A percentile compares a stretch with the other conserved stretches of the same genome.
Conservation (phyloP, 1,284 basidiomycete genomes). For the Golubevia pallescens region DNA sequence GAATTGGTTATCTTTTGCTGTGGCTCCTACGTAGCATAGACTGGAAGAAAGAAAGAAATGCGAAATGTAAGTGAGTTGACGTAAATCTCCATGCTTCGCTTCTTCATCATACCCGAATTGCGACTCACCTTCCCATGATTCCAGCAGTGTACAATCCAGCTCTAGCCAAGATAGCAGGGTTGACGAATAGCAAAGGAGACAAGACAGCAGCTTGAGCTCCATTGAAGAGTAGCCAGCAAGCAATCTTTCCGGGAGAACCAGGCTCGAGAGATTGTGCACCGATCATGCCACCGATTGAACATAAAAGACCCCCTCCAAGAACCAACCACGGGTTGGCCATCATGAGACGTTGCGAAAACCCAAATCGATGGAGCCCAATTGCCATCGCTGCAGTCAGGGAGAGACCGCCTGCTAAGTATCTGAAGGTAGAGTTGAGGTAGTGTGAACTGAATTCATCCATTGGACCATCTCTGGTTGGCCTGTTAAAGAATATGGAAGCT, state of each 20-base stretch:
- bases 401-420: slow-evolving; percentile 82
- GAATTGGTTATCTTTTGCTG: slow-evolving; percentile 83
- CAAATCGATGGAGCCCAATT: slow-evolving; percentile 77
- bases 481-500: slow-evolving; percentile 59
- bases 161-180: slow-evolving; percentile 82
- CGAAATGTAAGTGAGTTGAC: slow-evolving; percentile 51
- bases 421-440: slow-evolving; percentile 82
- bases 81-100: background rate
- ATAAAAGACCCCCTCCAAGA: slow-evolving; percentile 76
- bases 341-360: slow-evolving; percentile 80
- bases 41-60: slow-evolving; percentile 14
- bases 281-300: slow-evolving; percentile 65
- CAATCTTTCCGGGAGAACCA: slow-evolving; percentile 62
- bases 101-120: background rate
- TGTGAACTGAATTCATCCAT: slow-evolving; percentile 30
- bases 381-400: slow-evolving; percentile 79
- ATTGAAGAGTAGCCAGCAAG: slow-evolving; percentile 73
- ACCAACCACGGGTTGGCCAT: slow-evolving; percentile 83
- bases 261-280: slow-evolving; percentile 57
- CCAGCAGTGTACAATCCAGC: slow-evolving; percentile 88
- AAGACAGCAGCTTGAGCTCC: slow-evolving; percentile 80
- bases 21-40: slow-evolving; percentile 85
- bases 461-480: slow-evolving; percentile 45
- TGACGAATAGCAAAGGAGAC: slow-evolving; percentile 76
- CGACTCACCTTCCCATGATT: slow-evolving; percentile 70